Evolutionary conservation across 2,329 filamentous ascomycete genomes (phyloP), one percentile per base, ranked within the genome.

Genomic region (Alternaria longipes): DNA sequence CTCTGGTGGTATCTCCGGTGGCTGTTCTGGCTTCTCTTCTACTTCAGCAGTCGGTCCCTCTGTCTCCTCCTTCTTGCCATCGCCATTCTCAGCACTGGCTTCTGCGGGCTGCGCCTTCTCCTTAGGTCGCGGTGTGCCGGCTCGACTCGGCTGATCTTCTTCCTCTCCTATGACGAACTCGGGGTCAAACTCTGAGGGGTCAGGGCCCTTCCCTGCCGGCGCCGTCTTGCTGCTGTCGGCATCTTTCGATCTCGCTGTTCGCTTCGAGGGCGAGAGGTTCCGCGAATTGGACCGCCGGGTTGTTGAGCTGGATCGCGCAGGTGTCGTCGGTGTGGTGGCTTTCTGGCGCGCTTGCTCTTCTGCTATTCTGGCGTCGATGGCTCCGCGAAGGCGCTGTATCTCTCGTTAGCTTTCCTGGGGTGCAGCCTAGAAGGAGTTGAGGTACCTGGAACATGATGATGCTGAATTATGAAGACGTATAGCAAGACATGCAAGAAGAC

Each of bases 151-250:
- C 18, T 86, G 83, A 4, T 87, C 86, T 59, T 94, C 92, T 73
- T 91, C 89, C 64, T 97, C 93, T 58, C 94, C 94, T 69, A 97
- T 90, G 14, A 92, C 89, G 77, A 97, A 96, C 42, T 93, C 91
- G 0, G 89, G 87, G 75, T 96, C 92, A 71, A 96, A 97, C 60
- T 97, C 91, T 36, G 91, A 89, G 28, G 94, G 94, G 78, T 97
- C 94, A 2, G 92, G 91, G 41, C 84, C 84, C 70, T 84, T 84
- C 32, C 90, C 87, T 3, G 81, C 78, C 11, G 80, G 69, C 18
- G 78, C 76, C 47, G 73, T 67, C 62, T 78, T 76, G 61, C 67
- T 69, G 54, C 65, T 70, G 60, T 78, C 75, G 40, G 59, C 74
- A 67, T 79, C 73, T 50, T 75, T 77, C 22, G 62, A 64, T 55